Percentiles rank a stretch among this genome's conserved stretches.
These are phyloP conservation scores for Ophiostoma populinum DNA, from an alignment of 2,329 filamentous ascomycete genomes.

Conservation along the genomic window DNA sequence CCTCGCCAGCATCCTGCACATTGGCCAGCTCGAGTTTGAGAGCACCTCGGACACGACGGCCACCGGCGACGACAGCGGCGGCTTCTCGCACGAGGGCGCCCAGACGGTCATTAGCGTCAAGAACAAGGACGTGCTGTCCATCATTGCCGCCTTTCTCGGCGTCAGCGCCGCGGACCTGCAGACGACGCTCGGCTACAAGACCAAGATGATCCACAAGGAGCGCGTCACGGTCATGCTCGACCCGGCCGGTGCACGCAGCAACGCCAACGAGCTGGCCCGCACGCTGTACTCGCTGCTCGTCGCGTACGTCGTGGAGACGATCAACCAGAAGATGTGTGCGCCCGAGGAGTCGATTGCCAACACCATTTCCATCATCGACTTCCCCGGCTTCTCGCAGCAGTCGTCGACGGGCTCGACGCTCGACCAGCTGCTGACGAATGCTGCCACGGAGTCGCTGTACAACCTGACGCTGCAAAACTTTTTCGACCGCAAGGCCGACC, in stretches of 20 bases:
- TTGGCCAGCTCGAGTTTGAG: conserved; percentile 90
- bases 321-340: conserved; percentile 81
- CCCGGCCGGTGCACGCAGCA: conserved; percentile 70
- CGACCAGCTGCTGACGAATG: conserved; percentile 89
- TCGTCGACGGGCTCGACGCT: conserved; percentile 68
- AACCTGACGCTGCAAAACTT: conserved; percentile 90
- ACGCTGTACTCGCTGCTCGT: conserved; percentile 89
- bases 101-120: conserved; percentile 73
- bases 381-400: conserved; percentile 83
- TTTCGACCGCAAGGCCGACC: conserved; percentile 84
- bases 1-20: conserved; percentile 84
- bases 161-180: conserved; percentile 69
- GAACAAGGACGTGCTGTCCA: conserved; percentile 77
- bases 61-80: conserved; percentile 78
- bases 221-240: conserved; percentile 98
- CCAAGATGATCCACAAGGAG: conserved; percentile 88
- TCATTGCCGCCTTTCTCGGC: conserved; percentile 87
- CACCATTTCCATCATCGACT: conserved; percentile 88
- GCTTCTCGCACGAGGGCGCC: conserved; percentile 87
- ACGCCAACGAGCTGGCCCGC: conserved; percentile 84
- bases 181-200: conserved; percentile 82
- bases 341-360: conserved; percentile 78
- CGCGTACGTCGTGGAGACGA: conserved; percentile 79
- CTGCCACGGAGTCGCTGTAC: conserved; percentile 80
- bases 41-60: conserved; percentile 63